Evolutionary conservation across 441 rosid species (phyloP).

Genomic region (Brassica hybrid): DNA sequence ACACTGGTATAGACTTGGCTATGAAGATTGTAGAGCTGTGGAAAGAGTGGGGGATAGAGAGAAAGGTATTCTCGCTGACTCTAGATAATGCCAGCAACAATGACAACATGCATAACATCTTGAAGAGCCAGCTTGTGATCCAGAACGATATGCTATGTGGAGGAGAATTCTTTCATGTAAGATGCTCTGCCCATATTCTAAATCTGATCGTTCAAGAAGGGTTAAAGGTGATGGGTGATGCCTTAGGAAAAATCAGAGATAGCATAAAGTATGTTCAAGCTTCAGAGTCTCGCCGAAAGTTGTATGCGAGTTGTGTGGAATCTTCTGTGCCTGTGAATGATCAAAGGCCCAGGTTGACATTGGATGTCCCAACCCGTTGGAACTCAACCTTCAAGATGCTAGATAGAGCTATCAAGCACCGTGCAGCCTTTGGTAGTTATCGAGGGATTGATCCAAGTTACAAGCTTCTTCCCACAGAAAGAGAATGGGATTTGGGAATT

Average conservation of each 20-base stretch:
- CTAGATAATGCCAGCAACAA: background rate
- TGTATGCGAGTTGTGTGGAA: background rate
- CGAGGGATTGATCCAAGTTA: background rate
- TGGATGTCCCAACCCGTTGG: no score
- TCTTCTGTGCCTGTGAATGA: background rate
- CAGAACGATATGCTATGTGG: background rate
- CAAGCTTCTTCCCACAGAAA: no score
- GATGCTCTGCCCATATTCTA: no score
- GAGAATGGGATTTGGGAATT: no score
- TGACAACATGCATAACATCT: background rate
- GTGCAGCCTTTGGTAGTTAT: no score
- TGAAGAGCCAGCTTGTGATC: background rate
- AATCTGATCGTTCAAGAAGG: no score
- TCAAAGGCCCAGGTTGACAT: background rate
- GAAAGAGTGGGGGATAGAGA: background rate
- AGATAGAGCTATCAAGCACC: no score
- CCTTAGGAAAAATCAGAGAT: no score
- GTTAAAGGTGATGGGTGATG: no score
- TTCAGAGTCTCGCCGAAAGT: background rate
- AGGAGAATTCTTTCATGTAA: no score
- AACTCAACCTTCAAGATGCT: background rate
- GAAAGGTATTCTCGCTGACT: background rate
- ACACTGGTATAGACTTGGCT: background rate
- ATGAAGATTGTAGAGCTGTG: background rate
- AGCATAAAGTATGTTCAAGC: no score